phyloP scores from a whole-genome alignment of 2,329 filamentous ascomycete species.

The Scedosporium dehoogii region DNA sequence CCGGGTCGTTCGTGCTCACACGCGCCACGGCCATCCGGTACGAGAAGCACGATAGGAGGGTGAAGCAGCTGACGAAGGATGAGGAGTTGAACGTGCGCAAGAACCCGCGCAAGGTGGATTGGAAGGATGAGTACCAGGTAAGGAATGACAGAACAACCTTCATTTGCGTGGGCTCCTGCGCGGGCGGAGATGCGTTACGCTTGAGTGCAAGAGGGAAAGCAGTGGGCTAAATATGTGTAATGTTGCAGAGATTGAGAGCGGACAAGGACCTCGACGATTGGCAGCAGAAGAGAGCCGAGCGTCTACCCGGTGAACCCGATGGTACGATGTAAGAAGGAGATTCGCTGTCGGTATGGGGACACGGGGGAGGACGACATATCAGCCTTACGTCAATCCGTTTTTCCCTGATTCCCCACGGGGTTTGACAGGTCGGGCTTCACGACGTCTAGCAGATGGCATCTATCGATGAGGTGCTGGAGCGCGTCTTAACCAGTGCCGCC shows the following conservation, averaged over 20 bases:
- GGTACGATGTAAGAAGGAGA: constrained; percentile 49
- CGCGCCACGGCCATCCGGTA: constrained; percentile 90
- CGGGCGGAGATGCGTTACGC: constrained; percentile 38
- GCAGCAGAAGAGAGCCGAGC: constrained; percentile 91
- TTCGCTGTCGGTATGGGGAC: too few relatives aligned
- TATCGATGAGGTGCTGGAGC: background rate
- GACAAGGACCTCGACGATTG: constrained; percentile 90
- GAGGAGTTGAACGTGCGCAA: constrained; percentile 78
- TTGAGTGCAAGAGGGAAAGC: constrained; percentile 27
- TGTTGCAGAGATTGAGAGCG: constrained; percentile 9
- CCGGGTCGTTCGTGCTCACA: constrained; percentile 86
- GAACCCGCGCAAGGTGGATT: constrained; percentile 60
- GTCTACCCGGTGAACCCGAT: constrained; percentile 82
- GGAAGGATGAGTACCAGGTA: constrained; percentile 82
- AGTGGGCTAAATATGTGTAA: background rate
- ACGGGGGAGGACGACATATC: background rate
- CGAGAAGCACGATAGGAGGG: constrained; percentile 84
- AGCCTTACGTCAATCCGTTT: background rate
- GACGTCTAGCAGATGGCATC: background rate
- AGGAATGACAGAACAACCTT: too few relatives aligned
- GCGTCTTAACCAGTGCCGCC: background rate
- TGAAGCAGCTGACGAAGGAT: constrained; percentile 73
- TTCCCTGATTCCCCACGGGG: background rate
- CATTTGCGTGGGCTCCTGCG: too few relatives aligned
- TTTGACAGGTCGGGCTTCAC: too few relatives aligned